Percentiles rank a stretch among this genome's conserved stretches.
phyloP scores from a whole-genome alignment of 2,329 filamentous ascomycete genomes.

The Cytospora piceicola region DNA sequence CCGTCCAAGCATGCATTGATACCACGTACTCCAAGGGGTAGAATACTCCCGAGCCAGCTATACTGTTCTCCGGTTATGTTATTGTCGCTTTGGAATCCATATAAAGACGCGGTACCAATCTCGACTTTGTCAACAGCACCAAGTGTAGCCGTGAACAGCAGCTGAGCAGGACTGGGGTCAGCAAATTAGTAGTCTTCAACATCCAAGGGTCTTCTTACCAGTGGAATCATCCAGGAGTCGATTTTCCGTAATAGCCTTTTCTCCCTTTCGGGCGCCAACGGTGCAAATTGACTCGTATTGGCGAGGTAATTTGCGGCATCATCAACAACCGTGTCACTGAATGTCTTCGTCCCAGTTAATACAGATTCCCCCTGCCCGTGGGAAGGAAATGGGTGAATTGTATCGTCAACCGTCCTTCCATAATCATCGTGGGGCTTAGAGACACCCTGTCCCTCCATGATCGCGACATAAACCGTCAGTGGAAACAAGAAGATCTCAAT shows the following conservation, averaged over 20 bases:
- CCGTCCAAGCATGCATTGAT: neutral
- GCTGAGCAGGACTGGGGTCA: constrained; percentile 26
- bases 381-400: neutral
- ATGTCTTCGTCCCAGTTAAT: neutral
- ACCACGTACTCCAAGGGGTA: constrained; percentile 37
- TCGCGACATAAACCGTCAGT: neutral
- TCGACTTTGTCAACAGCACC: constrained; percentile 41
- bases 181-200: neutral
- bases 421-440: neutral
- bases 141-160: constrained; percentile 38
- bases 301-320: constrained; percentile 27
- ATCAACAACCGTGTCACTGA: constrained; percentile 4
- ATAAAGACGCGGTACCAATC: constrained; percentile 41
- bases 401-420: neutral
- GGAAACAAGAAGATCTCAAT: neutral
- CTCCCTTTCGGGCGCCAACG: constrained; percentile 39
- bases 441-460: neutral
- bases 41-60: constrained; percentile 40
- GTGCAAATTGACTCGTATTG: constrained; percentile 17
- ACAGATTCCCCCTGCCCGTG: constrained; percentile 9
- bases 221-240: constrained; percentile 37
- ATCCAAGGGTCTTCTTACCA: constrained; percentile 31
- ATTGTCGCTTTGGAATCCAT: constrained; percentile 41
- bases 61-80: constrained; percentile 40
- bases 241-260: constrained; percentile 38